Percentiles rank a stretch among this genome's conserved stretches.
Evolutionary conservation across 176 grass and related monocot species (phyloP).

Genomic region (Cymbopogon citratus): DNA sequence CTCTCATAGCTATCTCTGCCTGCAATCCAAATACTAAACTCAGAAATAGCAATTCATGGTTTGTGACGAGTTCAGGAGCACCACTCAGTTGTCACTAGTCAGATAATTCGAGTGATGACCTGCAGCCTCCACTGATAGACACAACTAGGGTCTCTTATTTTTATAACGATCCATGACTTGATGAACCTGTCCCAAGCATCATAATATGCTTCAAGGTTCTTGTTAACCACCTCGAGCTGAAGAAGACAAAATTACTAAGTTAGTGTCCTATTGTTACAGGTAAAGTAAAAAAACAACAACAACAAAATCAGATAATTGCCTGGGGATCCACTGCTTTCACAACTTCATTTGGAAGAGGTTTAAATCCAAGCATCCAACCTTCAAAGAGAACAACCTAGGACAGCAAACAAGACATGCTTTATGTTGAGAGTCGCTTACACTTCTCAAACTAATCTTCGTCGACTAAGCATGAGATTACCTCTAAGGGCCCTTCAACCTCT

Average conservation of each 20-base stretch:
- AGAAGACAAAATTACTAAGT: slow-evolving; percentile 3
- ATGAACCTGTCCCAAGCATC: slow-evolving; percentile 95
- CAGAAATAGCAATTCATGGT: slow-evolving; percentile 9
- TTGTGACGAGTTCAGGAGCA: background rate
- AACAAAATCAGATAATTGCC: slow-evolving; percentile 30
- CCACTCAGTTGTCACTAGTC: background rate
- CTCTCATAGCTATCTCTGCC: slow-evolving; percentile 95
- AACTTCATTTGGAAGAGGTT: slow-evolving; percentile 83
- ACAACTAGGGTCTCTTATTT: slow-evolving; percentile 85
- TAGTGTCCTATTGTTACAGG: background rate
- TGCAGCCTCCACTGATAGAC: slow-evolving; percentile 91
- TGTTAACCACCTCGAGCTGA: slow-evolving; percentile 90
- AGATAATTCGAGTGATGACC: slow-evolving; percentile 44
- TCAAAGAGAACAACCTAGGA: slow-evolving; percentile 91
- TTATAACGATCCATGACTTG: slow-evolving; percentile 93
- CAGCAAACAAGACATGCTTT: slow-evolving; percentile 21
- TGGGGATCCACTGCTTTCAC: slow-evolving; percentile 84
- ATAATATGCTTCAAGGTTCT: slow-evolving; percentile 82
- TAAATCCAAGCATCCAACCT: slow-evolving; percentile 99
- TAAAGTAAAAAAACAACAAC: slow-evolving; percentile 8
- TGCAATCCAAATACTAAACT: slow-evolving; percentile 39
- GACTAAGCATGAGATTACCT: slow-evolving; percentile 42
- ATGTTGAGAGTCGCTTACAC: slow-evolving; percentile 9
- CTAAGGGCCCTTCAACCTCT: slow-evolving; percentile 81
- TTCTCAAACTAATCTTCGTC: background rate